These are phyloP conservation scores for Penicillium ochrochloron DNA, from an alignment of 495 filamentous ascomycete species.

Conservation along the genomic window DNA sequence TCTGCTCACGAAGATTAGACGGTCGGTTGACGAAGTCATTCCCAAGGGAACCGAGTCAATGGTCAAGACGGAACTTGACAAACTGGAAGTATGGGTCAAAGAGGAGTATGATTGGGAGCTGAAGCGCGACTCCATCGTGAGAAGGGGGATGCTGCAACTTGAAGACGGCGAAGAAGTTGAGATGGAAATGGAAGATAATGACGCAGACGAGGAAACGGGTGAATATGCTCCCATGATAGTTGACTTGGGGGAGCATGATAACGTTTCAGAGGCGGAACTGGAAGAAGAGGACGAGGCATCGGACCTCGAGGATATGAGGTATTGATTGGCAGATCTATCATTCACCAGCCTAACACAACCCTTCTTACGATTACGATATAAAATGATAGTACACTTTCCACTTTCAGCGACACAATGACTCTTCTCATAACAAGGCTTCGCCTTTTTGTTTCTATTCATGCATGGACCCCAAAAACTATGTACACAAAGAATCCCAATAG, in stretches of 20 bases:
- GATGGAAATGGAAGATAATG: conserved; percentile 73
- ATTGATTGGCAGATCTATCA: conserved; percentile 9
- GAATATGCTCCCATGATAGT: conserved; percentile 89
- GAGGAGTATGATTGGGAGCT: conserved; percentile 69
- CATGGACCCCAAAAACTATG: not conserved
- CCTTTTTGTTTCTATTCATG: conserved; percentile 4
- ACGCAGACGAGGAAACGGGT: conserved; percentile 82
- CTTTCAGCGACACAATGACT: not conserved
- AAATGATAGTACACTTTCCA: not conserved
- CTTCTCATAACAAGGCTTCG: not conserved
- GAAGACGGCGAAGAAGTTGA: conserved; percentile 81
- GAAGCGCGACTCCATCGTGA: conserved; percentile 56
- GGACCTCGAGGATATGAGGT: conserved; percentile 20
- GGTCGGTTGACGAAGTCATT: conserved; percentile 48
- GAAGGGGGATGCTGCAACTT: conserved; percentile 67
- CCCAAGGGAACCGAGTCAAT: conserved; percentile 32
- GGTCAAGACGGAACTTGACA: conserved; percentile 57
- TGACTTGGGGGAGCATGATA: conserved; percentile 39
- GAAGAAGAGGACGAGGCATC: conserved; percentile 7
- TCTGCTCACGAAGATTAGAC: conserved; percentile 58
- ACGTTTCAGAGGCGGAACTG: not conserved
- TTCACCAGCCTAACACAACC: not conserved
- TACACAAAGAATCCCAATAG: not conserved
- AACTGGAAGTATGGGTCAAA: conserved; percentile 60
- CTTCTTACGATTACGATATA: not conserved